A percentile compares a stretch with the other conserved stretches of the same genome.
phyloP scores from a whole-genome alignment of 306 rosid genomes.

The Trifolium dubium region DNA sequence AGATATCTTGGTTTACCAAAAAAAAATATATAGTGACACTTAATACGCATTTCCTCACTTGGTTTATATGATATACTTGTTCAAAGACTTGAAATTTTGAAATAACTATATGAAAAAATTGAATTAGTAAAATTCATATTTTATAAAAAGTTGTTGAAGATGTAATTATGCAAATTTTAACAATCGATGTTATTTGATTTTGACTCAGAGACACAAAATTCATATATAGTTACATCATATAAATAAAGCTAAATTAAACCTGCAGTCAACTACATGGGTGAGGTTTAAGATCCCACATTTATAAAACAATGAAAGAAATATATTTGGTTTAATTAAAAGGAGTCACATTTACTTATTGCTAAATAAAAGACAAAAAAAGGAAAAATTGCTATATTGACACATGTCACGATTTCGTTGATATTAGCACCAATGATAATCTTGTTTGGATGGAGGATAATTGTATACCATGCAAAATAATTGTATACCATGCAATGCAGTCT shows the following conservation, averaged over 20 bases:
- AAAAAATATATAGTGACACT: background rate
- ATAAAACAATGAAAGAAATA: background rate
- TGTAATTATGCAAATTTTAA: background rate
- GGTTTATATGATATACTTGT: constrained; percentile 5
- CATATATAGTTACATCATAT: background rate
- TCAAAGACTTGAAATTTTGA: background rate
- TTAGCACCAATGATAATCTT: constrained; percentile 24
- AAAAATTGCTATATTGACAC: constrained; percentile 12
- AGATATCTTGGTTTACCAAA: too few species aligned
- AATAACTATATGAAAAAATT: background rate
- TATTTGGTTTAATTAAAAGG: background rate
- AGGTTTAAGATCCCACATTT: background rate
- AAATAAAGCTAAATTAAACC: background rate
- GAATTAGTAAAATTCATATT: background rate
- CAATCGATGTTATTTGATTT: background rate
- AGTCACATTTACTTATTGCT: background rate
- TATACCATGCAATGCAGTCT: constrained; percentile 22
- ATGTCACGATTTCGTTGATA: constrained; percentile 42
- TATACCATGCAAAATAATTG: constrained; percentile 14
- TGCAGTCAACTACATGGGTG: background rate
- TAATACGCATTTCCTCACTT: background rate
- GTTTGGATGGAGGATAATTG: constrained; percentile 41
- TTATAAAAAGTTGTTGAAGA: background rate
- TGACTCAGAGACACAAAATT: background rate
- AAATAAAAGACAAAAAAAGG: background rate